These are phyloP conservation scores for Leishmania tarentolae DNA, from an alignment of 208 protist species.

Conservation along the genomic window DNA sequence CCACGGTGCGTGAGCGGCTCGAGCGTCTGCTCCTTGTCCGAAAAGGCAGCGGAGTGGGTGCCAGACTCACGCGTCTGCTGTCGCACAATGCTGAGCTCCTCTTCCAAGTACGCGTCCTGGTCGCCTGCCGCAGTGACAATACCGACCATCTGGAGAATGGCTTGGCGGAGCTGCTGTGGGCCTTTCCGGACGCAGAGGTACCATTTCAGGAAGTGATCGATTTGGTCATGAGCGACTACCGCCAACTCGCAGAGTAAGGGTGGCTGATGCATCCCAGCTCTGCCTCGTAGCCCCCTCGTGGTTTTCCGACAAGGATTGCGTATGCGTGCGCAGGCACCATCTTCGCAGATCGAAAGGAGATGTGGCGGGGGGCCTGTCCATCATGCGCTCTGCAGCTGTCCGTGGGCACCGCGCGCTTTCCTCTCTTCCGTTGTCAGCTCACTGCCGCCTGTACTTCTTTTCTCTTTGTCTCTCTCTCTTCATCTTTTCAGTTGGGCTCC, in stretches of 20 bases:
- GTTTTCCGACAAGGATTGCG: background rate
- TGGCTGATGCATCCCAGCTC: background rate
- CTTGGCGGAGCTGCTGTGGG: constrained; percentile 11
- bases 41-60: background rate
- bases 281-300: background rate
- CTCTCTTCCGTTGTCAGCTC: background rate
- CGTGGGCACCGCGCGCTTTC: too few relatives aligned
- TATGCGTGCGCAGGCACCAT: background rate
- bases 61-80: constrained; percentile 12
- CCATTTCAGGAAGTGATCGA: constrained; percentile 8
- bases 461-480: constrained; percentile 7
- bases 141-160: constrained; percentile 4
- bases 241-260: constrained; percentile 8
- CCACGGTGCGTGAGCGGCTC: constrained; percentile 16
- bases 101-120: constrained; percentile 24
- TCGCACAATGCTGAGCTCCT: constrained; percentile 13
- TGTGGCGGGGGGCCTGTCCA: background rate
- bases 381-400: too few relatives aligned
- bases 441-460: background rate
- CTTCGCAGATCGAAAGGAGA: background rate
- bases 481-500: background rate
- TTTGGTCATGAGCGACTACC: constrained; percentile 11
- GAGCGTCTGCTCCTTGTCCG: constrained; percentile 16
- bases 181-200: constrained; percentile 12
- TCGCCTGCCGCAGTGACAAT: constrained; percentile 23